Evolutionary conservation across 108 stramenopile species (phyloP).

Genomic region (Skeletonema marinoi): DNA sequence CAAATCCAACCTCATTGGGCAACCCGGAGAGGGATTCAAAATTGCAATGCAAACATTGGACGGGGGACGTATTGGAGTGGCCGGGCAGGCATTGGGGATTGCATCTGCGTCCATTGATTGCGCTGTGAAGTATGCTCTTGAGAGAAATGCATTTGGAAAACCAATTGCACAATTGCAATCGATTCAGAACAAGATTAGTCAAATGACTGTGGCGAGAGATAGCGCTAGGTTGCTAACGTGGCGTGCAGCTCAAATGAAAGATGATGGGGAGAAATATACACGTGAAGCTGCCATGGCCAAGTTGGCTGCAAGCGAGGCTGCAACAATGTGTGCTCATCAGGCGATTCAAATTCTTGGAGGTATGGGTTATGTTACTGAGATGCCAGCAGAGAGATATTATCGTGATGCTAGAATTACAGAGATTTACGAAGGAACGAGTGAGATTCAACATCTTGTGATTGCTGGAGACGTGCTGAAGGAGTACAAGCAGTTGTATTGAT

Average conservation of each 20-base stretch:
- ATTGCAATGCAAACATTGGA: slow-evolving; percentile 97
- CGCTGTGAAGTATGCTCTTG: slow-evolving; percentile 93
- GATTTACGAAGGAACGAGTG: slow-evolving; percentile 97
- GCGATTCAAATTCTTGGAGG: slow-evolving; percentile 96
- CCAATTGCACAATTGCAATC: slow-evolving; percentile 93
- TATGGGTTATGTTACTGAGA: slow-evolving; percentile 96
- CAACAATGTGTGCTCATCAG: slow-evolving; percentile 95
- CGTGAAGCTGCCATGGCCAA: slow-evolving; percentile 98
- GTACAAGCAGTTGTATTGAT: slow-evolving; percentile 68
- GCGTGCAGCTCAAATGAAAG: slow-evolving; percentile 93
- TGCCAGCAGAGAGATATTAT: slow-evolving; percentile 98
- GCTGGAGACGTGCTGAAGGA: slow-evolving; percentile 94
- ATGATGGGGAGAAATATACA: slow-evolving; percentile 78
- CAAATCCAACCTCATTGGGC: slow-evolving; percentile 80
- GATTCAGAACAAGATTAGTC: slow-evolving; percentile 91
- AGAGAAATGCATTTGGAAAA: slow-evolving; percentile 93
- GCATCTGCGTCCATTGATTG: slow-evolving; percentile 94
- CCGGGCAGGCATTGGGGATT: slow-evolving; percentile 94
- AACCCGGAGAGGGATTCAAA: slow-evolving; percentile 91
- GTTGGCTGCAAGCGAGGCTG: slow-evolving; percentile 92
- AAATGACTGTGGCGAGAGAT: slow-evolving; percentile 88
- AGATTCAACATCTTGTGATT: slow-evolving; percentile 96
- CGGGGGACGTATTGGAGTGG: slow-evolving; percentile 96
- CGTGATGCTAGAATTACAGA: slow-evolving; percentile 98
- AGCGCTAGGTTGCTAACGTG: slow-evolving; percentile 95